Evolutionary conservation across 2,329 filamentous ascomycete genomes (phyloP).

Genomic region (Aspergillus phoenicis): DNA sequence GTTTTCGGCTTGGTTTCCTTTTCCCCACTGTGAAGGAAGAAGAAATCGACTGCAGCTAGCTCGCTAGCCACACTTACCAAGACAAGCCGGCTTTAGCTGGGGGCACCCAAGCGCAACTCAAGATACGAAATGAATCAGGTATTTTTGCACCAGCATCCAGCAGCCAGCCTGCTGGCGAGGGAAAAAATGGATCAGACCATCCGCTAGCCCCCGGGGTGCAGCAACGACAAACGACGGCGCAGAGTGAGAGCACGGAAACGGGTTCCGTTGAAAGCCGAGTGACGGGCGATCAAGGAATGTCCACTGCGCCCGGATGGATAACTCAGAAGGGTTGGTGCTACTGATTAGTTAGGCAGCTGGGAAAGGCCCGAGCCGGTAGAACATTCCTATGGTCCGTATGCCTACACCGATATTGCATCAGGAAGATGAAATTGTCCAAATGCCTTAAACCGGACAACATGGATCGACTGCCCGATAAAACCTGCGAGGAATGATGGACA

Average conservation of each 20-base stretch:
- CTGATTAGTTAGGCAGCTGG: not conserved
- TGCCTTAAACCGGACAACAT: not conserved
- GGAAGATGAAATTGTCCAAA: not conserved
- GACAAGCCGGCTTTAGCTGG: not conserved
- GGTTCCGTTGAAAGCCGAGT: slow-evolving; percentile 7
- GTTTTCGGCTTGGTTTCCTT: not conserved
- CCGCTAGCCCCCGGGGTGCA: slow-evolving; percentile 2
- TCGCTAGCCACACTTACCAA: slow-evolving; percentile 4
- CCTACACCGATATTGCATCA: not conserved
- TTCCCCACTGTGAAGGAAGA: not conserved
- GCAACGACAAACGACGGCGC: not conserved
- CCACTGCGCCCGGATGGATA: not conserved
- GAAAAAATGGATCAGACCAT: slow-evolving; percentile 2
- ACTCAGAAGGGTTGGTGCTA: not conserved
- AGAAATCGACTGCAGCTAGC: not conserved
- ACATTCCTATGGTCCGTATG: not conserved
- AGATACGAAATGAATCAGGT: not conserved
- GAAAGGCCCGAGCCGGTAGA: not conserved
- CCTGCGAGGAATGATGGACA: slow-evolving; percentile 12
- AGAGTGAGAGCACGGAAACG: slow-evolving; percentile 1
- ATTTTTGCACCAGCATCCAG: not conserved
- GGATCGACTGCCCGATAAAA: not conserved
- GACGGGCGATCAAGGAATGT: not conserved
- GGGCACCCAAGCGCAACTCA: not conserved
- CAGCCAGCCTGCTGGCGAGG: not conserved